Evolutionary conservation across 192 early-diverging fungal species (phyloP).

Genomic region (Mycoemilia scoparia): DNA sequence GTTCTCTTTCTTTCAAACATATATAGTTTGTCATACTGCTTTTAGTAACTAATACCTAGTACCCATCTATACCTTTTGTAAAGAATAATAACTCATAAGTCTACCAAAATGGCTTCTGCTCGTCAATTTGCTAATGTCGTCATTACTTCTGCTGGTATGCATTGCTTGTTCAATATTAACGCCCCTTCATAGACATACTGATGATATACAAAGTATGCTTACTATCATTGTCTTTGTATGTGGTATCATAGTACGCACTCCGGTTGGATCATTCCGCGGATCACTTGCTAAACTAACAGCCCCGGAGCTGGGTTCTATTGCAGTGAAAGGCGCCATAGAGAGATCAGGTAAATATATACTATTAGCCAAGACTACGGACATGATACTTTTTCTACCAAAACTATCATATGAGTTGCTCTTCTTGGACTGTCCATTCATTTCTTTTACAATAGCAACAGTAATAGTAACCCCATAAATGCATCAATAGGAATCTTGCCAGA

Average conservation of each 20-base stretch:
- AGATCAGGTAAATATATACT: constrained; percentile 40
- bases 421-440: too few relatives aligned
- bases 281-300: constrained; percentile 67
- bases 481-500: constrained; percentile 44
- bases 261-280: constrained; percentile 83
- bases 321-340: constrained; percentile 68
- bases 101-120: too few relatives aligned
- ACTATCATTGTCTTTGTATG: background rate
- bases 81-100: too few relatives aligned
- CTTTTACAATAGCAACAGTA: background rate
- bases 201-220: background rate
- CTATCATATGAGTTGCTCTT: too few relatives aligned
- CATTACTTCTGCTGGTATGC: constrained; percentile 20
- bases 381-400: background rate
- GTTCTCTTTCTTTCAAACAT: too few relatives aligned
- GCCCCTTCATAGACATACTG: background rate
- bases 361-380: background rate
- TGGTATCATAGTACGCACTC: constrained; percentile 62
- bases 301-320: constrained; percentile 67
- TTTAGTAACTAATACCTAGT: too few relatives aligned
- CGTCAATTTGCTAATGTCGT: constrained; percentile 24
- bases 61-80: too few relatives aligned
- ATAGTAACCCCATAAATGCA: background rate
- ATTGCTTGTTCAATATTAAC: background rate
- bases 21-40: too few relatives aligned